These are phyloP conservation scores for Gorgonomyces haynaldii DNA, from an alignment of 192 early-diverging fungal genomes.

Conservation along the genomic window DNA sequence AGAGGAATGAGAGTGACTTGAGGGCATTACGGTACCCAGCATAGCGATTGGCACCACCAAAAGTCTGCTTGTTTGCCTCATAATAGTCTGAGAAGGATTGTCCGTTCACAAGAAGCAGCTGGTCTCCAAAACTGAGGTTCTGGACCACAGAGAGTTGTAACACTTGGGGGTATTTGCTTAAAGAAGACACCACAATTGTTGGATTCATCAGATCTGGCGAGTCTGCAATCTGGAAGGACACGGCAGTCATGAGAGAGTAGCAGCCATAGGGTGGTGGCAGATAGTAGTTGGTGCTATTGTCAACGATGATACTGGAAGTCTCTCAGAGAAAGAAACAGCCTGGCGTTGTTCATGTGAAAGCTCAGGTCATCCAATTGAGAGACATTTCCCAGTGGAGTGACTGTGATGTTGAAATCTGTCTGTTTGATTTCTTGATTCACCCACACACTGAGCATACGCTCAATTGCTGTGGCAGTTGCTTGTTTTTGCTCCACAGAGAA, in stretches of 20 bases:
- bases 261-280: background rate
- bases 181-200: background rate
- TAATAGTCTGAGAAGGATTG: constrained; percentile 7
- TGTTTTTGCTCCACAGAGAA: background rate
- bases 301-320: constrained; percentile 14
- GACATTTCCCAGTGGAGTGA: no score
- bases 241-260: background rate
- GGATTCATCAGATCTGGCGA: constrained; percentile 8
- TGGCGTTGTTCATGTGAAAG: no score
- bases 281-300: no score
- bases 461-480: background rate
- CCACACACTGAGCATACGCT: background rate
- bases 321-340: constrained; percentile 14
- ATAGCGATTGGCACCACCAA: constrained; percentile 8
- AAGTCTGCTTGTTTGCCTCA: background rate
- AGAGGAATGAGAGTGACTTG: background rate
- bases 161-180: no score
- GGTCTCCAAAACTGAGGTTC: constrained; percentile 3
- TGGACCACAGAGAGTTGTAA: no score
- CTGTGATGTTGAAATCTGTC: no score
- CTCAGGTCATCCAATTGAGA: no score
- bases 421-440: background rate
- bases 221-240: constrained; percentile 6
- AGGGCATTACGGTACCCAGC: constrained; percentile 6
- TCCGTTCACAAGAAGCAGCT: constrained; percentile 7